Evolutionary conservation across 768 basidiomycete genomes (phyloP).

Genomic region (Xerocomellus intermedius): DNA sequence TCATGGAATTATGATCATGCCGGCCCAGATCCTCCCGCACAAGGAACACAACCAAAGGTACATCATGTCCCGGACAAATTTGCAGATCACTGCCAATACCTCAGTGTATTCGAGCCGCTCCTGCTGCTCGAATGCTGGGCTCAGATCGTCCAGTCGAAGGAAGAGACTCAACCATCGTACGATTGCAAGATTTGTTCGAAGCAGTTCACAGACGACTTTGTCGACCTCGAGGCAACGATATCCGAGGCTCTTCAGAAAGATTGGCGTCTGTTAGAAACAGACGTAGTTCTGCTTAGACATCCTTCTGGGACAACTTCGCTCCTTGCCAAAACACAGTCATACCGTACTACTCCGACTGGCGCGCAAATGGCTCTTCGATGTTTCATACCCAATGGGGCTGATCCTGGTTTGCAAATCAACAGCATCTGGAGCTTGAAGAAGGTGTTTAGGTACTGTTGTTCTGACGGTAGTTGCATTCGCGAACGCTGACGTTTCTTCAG

Average conservation of each 20-base stretch:
- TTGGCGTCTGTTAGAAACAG: constrained; percentile 78
- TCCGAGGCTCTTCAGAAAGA: constrained; percentile 58
- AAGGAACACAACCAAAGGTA: constrained; percentile 32
- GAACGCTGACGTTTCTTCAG: constrained; percentile 41
- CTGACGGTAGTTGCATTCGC: not conserved
- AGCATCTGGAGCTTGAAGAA: constrained; percentile 75
- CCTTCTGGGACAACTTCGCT: constrained; percentile 50
- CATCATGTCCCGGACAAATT: constrained; percentile 65
- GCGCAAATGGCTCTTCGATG: constrained; percentile 62
- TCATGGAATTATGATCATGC: constrained; percentile 83
- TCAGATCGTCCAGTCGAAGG: constrained; percentile 77
- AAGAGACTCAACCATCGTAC: constrained; percentile 53
- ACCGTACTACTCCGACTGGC: constrained; percentile 40
- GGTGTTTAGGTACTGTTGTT: constrained; percentile 64
- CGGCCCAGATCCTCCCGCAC: constrained; percentile 61
- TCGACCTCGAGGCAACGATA: constrained; percentile 74
- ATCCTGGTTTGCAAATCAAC: constrained; percentile 62
- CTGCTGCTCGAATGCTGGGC: constrained; percentile 90
- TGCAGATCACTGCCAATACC: constrained; percentile 62
- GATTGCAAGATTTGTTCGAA: constrained; percentile 66
- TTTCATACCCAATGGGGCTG: constrained; percentile 39
- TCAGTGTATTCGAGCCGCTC: constrained; percentile 76
- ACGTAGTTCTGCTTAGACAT: constrained; percentile 77
- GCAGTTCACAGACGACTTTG: constrained; percentile 74
- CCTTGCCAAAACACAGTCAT: constrained; percentile 71